These are phyloP conservation scores for Crithidia mellificae DNA, from an alignment of 208 protist genomes.

Conservation along the genomic window DNA sequence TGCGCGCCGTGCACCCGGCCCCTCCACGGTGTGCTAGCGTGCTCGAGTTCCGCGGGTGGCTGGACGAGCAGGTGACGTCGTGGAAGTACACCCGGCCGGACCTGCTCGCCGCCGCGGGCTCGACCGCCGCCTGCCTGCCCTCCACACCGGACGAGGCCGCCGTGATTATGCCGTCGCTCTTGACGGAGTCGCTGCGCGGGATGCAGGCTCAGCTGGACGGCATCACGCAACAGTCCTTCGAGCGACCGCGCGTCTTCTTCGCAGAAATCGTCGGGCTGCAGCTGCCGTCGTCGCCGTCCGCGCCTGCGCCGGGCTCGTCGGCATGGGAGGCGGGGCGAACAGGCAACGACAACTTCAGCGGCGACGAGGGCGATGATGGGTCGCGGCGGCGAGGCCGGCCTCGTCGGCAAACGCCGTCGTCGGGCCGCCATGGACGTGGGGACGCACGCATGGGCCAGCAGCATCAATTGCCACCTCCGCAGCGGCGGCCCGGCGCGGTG, in stretches of 20 bases:
- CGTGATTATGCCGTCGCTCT: conserved; percentile 68
- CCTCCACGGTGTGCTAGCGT: conserved; percentile 54
- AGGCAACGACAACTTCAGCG: neutral
- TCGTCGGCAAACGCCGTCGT: neutral
- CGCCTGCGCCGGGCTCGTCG: neutral
- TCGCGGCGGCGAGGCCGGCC: too few relatives aligned
- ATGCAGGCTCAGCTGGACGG: conserved; percentile 66
- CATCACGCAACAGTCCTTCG: conserved; percentile 77
- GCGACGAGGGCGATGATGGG: neutral
- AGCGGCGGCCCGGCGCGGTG: neutral
- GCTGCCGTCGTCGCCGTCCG: neutral
- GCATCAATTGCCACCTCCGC: neutral
- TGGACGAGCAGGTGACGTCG: conserved; percentile 62
- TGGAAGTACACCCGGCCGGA: conserved; percentile 70
- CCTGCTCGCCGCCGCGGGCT: conserved; percentile 11
- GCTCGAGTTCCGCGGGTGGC: conserved; percentile 82
- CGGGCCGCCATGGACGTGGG: too few relatives aligned
- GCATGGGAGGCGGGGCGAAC: neutral
- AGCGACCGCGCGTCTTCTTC: conserved; percentile 21
- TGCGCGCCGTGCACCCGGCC: conserved; percentile 53
- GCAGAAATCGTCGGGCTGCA: conserved; percentile 19
- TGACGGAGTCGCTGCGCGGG: conserved; percentile 70
- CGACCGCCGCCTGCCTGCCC: conserved; percentile 7
- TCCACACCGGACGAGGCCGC: conserved; percentile 31
- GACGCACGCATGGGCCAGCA: neutral